These are phyloP conservation scores for Penicillium sp. DNA, from an alignment of 2,329 filamentous ascomycete species.

Conservation along the genomic window DNA sequence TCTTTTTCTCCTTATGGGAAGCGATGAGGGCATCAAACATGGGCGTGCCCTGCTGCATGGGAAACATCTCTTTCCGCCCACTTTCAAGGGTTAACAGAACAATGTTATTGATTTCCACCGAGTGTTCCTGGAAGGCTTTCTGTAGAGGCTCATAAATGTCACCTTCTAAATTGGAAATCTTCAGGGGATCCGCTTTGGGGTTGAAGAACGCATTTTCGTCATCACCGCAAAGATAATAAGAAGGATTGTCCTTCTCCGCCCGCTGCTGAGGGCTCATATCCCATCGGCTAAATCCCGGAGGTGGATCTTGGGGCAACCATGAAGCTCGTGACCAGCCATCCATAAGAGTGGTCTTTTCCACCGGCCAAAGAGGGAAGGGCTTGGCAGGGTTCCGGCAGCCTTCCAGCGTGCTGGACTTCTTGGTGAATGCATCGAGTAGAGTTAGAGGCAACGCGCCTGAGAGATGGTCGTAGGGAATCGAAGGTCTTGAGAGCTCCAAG, in stretches of 20 bases:
- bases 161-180: conserved; percentile 38
- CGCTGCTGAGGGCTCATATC: conserved; percentile 16
- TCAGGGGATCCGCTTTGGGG: conserved; percentile 36
- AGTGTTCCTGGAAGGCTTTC: conserved; percentile 27
- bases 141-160: conserved; percentile 32
- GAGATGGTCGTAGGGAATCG: conserved; percentile 39
- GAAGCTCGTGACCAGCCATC: conserved; percentile 27
- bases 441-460: conserved; percentile 37
- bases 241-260: conserved; percentile 17
- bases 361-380: conserved; percentile 28
- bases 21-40: conserved; percentile 35
- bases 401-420: conserved; percentile 19
- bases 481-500: conserved; percentile 29
- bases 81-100: conserved; percentile 42
- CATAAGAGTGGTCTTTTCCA: conserved; percentile 1
- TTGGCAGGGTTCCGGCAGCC: conserved; percentile 24
- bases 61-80: conserved; percentile 43
- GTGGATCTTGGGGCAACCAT: conserved; percentile 32
- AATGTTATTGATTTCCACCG: conserved; percentile 40
- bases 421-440: conserved; percentile 31
- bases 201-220: conserved; percentile 29
- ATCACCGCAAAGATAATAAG: conserved; percentile 15
- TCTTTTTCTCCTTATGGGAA: conserved; percentile 23
- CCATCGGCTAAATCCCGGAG: conserved; percentile 34
- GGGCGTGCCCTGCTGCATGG: conserved; percentile 35